Conservation (phyloP, 306 rosid species). For the Delonix regia region DNA sequence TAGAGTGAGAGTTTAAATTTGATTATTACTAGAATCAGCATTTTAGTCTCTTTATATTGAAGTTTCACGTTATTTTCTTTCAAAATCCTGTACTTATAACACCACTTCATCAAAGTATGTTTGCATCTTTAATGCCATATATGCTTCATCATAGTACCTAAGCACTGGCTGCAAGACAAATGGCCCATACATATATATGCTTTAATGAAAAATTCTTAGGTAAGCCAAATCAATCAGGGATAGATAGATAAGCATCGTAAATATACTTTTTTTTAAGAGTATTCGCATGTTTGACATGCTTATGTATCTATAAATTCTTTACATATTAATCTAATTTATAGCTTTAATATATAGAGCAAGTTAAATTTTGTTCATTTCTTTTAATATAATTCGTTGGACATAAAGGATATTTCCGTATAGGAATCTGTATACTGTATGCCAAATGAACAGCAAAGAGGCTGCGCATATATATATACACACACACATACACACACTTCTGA, state of each 20-base stretch:
- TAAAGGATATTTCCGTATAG: constrained; percentile 32
- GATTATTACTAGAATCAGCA: no score
- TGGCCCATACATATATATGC: constrained; percentile 56
- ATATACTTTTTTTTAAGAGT: neutral
- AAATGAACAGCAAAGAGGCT: constrained; percentile 15
- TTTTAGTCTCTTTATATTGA: no score
- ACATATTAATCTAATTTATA: neutral
- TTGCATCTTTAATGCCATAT: constrained; percentile 38
- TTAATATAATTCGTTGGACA: constrained; percentile 24
- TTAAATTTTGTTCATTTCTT: constrained; percentile 35
- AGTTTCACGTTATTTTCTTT: no score
- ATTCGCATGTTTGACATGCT: no score
- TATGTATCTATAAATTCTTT: neutral
- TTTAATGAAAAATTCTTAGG: neutral
- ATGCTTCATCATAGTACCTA: constrained; percentile 34
- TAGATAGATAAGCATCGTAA: no score
- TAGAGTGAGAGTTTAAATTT: no score
- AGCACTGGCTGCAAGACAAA: constrained; percentile 36
- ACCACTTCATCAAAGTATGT: constrained; percentile 36
- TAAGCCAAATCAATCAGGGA: neutral
- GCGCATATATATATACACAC: neutral
- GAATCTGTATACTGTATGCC: constrained; percentile 34
- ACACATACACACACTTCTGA: constrained; percentile 16
- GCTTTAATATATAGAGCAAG: no score
- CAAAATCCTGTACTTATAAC: constrained; percentile 37